These are phyloP conservation scores for Recurvomyces mirabilis DNA, from an alignment of 495 filamentous ascomycete genomes.

Conservation along the genomic window DNA sequence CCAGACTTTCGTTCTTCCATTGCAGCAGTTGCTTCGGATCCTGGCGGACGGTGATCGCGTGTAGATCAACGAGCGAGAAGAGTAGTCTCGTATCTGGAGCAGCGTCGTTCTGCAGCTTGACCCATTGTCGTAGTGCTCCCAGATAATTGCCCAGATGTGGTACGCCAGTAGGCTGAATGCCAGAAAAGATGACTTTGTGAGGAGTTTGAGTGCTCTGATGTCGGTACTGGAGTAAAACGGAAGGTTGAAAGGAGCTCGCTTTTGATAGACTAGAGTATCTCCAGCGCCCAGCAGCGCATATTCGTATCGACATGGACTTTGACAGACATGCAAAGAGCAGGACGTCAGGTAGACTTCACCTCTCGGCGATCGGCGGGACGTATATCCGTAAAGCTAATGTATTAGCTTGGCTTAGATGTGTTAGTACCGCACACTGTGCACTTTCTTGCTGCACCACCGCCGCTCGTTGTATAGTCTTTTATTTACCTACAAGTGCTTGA, in stretches of 20 bases:
- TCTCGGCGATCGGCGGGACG: no score
- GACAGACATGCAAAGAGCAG: background rate
- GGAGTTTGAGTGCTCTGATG: background rate
- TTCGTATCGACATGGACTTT: background rate
- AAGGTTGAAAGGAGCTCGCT: no score
- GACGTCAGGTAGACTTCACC: no score
- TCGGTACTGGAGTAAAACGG: no score
- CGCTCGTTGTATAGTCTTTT: no score
- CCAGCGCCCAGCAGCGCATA: background rate
- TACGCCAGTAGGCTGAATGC: conserved; percentile 89
- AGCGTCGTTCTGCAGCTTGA: conserved; percentile 56
- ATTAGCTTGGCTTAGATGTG: background rate
- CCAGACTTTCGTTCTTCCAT: conserved; percentile 63
- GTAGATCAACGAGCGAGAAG: conserved; percentile 82
- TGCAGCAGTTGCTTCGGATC: conserved; percentile 42
- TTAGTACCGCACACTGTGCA: no score
- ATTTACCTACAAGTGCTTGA: no score
- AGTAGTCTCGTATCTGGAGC: conserved; percentile 47
- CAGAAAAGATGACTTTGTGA: conserved; percentile 62
- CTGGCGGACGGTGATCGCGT: conserved; percentile 77
- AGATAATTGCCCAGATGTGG: conserved; percentile 97
- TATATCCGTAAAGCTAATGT: background rate
- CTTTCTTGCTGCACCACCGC: no score
- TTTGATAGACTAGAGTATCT: no score
- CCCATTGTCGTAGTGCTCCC: conserved; percentile 83